phyloP scores from a whole-genome alignment of 148 eudicot species.

The Selenicereus undatus region DNA sequence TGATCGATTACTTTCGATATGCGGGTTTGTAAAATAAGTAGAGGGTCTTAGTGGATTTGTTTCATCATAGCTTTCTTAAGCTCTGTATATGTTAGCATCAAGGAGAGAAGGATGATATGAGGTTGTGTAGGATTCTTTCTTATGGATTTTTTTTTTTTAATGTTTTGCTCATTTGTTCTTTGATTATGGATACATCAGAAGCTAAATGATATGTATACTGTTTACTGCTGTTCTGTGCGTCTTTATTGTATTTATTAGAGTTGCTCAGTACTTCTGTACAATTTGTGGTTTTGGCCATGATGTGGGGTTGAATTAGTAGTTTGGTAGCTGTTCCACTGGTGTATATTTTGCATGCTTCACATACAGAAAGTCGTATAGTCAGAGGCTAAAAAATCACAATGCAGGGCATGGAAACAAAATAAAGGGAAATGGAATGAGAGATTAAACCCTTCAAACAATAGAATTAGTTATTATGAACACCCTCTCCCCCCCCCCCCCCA shows the following conservation, averaged over 20 bases:
- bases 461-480: no score
- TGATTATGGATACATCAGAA: background rate
- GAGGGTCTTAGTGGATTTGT: constrained; percentile 6
- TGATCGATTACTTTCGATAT: constrained; percentile 6
- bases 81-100: constrained; percentile 2
- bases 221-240: background rate
- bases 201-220: background rate
- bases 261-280: no score
- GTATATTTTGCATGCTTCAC: no score
- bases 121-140: background rate
- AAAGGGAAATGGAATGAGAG: no score
- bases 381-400: no score
- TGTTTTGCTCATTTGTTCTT: background rate
- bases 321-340: no score
- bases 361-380: no score
- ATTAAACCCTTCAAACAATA: no score
- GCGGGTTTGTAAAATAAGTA: constrained; percentile 11
- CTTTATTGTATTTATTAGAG: background rate
- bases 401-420: no score
- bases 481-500: no score
- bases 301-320: background rate
- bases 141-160: background rate
- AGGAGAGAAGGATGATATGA: background rate
- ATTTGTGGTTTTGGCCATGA: background rate
- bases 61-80: constrained; percentile 15